phyloP scores from a whole-genome alignment of 306 rosid genomes.

The Oxytropis ochrocephala region DNA sequence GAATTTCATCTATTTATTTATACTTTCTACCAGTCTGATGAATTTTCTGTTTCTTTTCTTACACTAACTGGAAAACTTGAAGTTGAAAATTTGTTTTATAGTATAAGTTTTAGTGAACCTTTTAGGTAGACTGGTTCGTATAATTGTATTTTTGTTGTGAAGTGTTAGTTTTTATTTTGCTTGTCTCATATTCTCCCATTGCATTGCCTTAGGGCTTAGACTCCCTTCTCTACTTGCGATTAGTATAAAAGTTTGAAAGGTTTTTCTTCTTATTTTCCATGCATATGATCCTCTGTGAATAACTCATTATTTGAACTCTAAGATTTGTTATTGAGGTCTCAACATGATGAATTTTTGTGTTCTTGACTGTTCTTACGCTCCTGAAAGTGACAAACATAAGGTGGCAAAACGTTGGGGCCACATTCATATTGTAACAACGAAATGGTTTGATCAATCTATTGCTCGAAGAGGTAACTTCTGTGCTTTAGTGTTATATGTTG shows the following conservation, averaged over 20 bases:
- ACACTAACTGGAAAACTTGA: not conserved
- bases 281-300: not conserved
- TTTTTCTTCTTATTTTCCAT: not conserved
- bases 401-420: slow-evolving; percentile 85
- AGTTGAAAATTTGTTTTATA: not conserved
- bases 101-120: slow-evolving; percentile 1
- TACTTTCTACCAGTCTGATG: not conserved
- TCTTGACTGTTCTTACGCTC: slow-evolving; percentile 78
- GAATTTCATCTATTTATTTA: not conserved
- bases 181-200: not conserved
- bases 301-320: not conserved
- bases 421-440: slow-evolving; percentile 63
- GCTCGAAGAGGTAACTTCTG: slow-evolving; percentile 58
- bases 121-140: not conserved
- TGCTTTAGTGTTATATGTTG: slow-evolving; percentile 12
- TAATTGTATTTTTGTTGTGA: not conserved
- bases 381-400: slow-evolving; percentile 93
- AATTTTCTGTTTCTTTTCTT: not conserved
- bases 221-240: not conserved
- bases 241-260: slow-evolving; percentile 7
- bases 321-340: not conserved
- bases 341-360: slow-evolving; percentile 29
- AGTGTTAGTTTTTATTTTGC: not conserved
- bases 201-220: slow-evolving; percentile 1
- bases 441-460: slow-evolving; percentile 89